These are phyloP conservation scores for Petunia hybrid DNA, from an alignment of 305 asterid genomes.

Conservation along the genomic window DNA sequence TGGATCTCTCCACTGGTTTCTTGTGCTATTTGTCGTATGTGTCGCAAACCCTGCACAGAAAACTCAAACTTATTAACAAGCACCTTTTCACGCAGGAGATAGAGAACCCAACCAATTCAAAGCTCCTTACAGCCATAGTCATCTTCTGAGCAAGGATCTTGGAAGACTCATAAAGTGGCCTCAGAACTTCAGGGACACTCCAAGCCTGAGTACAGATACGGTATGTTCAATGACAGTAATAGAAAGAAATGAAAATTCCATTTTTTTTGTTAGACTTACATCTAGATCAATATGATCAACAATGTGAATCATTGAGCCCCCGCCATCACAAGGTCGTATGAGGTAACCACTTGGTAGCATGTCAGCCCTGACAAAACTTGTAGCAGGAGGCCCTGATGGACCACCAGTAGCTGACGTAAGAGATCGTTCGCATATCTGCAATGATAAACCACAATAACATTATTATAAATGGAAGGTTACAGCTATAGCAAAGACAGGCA, in stretches of 20 bases:
- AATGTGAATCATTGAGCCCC: slow-evolving; percentile 92
- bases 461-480: neutral
- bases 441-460: neutral
- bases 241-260: neutral
- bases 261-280: slow-evolving; percentile 46
- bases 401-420: slow-evolving; percentile 81
- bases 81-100: neutral
- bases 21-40: slow-evolving; percentile 88
- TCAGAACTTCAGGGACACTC: slow-evolving; percentile 96
- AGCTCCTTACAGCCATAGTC: slow-evolving; percentile 84
- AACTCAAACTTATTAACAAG: slow-evolving; percentile 11
- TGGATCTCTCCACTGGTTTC: slow-evolving; percentile 88
- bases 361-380: slow-evolving; percentile 87
- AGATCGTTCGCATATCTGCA: slow-evolving; percentile 95
- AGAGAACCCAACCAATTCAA: neutral
- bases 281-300: slow-evolving; percentile 96
- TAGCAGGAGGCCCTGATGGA: slow-evolving; percentile 78
- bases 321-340: slow-evolving; percentile 95
- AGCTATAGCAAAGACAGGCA: neutral
- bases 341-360: slow-evolving; percentile 96
- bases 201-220: slow-evolving; percentile 56
- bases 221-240: neutral
- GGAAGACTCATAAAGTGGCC: slow-evolving; percentile 96
- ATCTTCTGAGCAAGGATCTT: slow-evolving; percentile 92
- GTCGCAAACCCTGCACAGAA: slow-evolving; percentile 71